A percentile compares a stretch with the other conserved stretches of the same genome.
Evolutionary conservation across 2,329 filamentous ascomycete genomes (phyloP).

Genomic region (Hypocreales sp.): DNA sequence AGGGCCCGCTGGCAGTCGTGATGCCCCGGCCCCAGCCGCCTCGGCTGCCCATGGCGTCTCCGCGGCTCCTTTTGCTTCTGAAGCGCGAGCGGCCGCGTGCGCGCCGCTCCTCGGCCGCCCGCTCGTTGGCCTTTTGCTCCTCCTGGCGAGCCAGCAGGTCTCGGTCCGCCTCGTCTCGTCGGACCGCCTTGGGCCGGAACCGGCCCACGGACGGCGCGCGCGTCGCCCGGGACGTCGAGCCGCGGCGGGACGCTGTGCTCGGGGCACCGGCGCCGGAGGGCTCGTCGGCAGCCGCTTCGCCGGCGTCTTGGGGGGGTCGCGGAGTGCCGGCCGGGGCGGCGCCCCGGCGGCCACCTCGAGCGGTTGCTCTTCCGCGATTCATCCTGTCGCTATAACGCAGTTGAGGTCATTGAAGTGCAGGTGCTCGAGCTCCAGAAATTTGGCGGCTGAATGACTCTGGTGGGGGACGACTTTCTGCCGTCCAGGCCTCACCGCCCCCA

Average conservation of each 20-base stretch:
- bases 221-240: constrained; percentile 17
- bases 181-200: constrained; percentile 31
- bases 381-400: constrained; percentile 7
- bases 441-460: constrained; percentile 13
- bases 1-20: constrained; percentile 22
- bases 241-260: constrained; percentile 15
- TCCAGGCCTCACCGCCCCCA: no score
- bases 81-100: constrained; percentile 22
- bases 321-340: constrained; percentile 12
- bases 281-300: no score
- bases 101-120: constrained; percentile 22
- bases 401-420: constrained; percentile 2
- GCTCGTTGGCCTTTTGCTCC: constrained; percentile 24
- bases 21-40: constrained; percentile 20
- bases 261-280: constrained; percentile 6
- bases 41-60: constrained; percentile 26
- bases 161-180: constrained; percentile 33
- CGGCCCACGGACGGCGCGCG: constrained; percentile 20
- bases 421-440: constrained; percentile 6
- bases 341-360: constrained; percentile 16
- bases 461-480: constrained; percentile 19
- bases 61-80: constrained; percentile 26
- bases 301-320: no score
- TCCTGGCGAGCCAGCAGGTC: constrained; percentile 29
- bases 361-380: constrained; percentile 16